A percentile compares a stretch with the other conserved stretches of the same genome.
These are phyloP conservation scores for Cladosporium halotolerans DNA, from an alignment of 2,329 filamentous ascomycete species.

Conservation along the genomic window DNA sequence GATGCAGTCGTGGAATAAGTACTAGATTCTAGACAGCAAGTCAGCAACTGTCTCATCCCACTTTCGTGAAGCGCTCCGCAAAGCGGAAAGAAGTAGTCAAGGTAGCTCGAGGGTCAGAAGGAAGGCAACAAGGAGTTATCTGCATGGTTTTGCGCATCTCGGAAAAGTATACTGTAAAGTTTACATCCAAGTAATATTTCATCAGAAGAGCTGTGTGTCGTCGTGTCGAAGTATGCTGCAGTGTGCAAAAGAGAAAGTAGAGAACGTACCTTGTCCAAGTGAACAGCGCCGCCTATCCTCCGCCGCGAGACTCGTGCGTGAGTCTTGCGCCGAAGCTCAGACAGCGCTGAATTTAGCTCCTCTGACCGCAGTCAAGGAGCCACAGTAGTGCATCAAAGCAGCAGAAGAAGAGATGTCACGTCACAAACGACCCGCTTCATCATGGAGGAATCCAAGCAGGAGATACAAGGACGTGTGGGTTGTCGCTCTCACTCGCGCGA, in stretches of 20 bases:
- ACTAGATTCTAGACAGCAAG: slow-evolving; percentile 1
- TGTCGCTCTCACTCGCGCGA: slow-evolving; percentile 38
- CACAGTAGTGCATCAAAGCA: background rate
- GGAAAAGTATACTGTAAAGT: slow-evolving; percentile 11
- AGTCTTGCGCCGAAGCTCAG: background rate
- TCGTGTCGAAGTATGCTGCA: background rate
- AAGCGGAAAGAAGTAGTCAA: background rate
- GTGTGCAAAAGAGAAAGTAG: background rate
- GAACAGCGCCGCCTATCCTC: background rate
- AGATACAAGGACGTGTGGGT: slow-evolving; percentile 44
- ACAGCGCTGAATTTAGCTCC: background rate
- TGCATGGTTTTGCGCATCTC: slow-evolving; percentile 11
- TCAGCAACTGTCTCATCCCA: background rate
- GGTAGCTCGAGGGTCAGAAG: slow-evolving; percentile 6
- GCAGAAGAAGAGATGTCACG: slow-evolving; percentile 33
- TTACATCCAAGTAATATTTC: slow-evolving; percentile 13
- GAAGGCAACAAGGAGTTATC: slow-evolving; percentile 13
- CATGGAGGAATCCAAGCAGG: slow-evolving; percentile 44
- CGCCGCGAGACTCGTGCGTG: background rate
- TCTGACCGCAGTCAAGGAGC: background rate
- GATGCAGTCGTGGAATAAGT: too few species aligned
- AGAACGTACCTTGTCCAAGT: background rate
- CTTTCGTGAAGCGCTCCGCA: background rate
- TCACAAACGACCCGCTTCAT: slow-evolving; percentile 46
- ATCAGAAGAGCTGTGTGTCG: slow-evolving; percentile 2